Evolutionary conservation across 2,329 filamentous ascomycete species (phyloP).

Genomic region (Cladorrhinum sp.): DNA sequence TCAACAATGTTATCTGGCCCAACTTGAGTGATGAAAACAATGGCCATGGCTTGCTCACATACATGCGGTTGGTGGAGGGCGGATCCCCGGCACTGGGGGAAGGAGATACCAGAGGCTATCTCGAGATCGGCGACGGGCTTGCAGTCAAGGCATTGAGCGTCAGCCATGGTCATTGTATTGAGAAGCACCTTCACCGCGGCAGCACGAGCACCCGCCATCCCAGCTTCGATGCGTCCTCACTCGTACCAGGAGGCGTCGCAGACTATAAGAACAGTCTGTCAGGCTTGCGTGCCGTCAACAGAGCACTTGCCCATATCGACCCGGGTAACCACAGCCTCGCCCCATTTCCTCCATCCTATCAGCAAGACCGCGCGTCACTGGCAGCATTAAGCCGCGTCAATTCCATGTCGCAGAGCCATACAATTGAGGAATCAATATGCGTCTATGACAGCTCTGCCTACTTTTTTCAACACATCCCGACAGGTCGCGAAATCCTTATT

Average conservation of each 20-base stretch:
- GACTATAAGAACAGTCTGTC: slow-evolving; percentile 20
- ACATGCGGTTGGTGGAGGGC: slow-evolving; percentile 82
- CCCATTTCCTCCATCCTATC: slow-evolving; percentile 26
- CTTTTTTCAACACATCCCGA: slow-evolving; percentile 76
- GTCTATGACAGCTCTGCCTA: slow-evolving; percentile 89
- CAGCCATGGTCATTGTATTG: slow-evolving; percentile 86
- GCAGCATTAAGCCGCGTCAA: slow-evolving; percentile 13
- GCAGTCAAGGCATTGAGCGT: slow-evolving; percentile 83
- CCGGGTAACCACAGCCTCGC: slow-evolving; percentile 22
- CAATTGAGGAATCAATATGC: slow-evolving; percentile 51
- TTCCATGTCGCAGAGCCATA: slow-evolving; percentile 12
- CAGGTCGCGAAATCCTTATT: slow-evolving; percentile 76
- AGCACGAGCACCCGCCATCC: slow-evolving; percentile 48
- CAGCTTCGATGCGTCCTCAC: slow-evolving; percentile 46
- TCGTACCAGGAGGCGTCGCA: slow-evolving; percentile 15
- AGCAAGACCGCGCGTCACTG: slow-evolving; percentile 23
- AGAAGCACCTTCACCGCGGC: slow-evolving; percentile 65
- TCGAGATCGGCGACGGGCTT: slow-evolving; percentile 85
- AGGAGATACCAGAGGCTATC: slow-evolving; percentile 76
- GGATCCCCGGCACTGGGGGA: slow-evolving; percentile 81
- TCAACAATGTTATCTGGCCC: slow-evolving; percentile 98
- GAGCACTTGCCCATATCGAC: slow-evolving; percentile 28
- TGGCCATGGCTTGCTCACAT: slow-evolving; percentile 87
- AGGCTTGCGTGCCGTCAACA: slow-evolving; percentile 25
- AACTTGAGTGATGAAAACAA: slow-evolving; percentile 96